phyloP scores from a whole-genome alignment of 2,329 filamentous ascomycete genomes.

The Aspergillus amoenus region DNA sequence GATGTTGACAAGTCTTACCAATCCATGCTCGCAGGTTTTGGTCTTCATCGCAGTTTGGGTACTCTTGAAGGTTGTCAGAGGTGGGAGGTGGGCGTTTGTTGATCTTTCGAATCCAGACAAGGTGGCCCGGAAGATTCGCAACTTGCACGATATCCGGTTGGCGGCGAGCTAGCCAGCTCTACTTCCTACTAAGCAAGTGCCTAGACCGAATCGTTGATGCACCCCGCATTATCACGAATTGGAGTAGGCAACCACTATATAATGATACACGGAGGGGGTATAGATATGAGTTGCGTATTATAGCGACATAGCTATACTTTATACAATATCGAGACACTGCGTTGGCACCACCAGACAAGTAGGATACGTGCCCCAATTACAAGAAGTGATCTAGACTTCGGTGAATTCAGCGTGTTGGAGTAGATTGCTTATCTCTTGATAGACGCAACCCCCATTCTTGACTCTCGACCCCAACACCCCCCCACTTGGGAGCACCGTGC shows the following conservation, averaged over 20 bases:
- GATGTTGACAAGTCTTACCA: not conserved
- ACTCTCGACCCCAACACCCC: not conserved
- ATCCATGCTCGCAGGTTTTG: not conserved
- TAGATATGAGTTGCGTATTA: too few species aligned
- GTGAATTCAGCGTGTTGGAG: not conserved
- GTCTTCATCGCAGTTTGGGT: not conserved
- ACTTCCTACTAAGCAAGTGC: not conserved
- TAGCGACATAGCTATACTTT: too few species aligned
- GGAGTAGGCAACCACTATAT: too few species aligned
- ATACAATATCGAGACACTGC: too few species aligned
- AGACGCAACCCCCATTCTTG: not conserved
- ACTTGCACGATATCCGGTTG: not conserved
- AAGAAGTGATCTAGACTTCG: too few species aligned
- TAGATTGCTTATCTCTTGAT: not conserved
- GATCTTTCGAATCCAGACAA: slow-evolving; percentile 1
- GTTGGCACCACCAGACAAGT: too few species aligned
- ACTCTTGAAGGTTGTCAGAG: not conserved
- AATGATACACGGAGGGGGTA: too few species aligned
- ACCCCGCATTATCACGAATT: too few species aligned
- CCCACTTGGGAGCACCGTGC: not conserved
- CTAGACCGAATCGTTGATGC: too few species aligned
- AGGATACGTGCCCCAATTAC: too few species aligned
- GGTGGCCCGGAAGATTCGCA: not conserved
- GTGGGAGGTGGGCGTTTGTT: not conserved
- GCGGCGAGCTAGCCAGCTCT: not conserved